These are phyloP conservation scores for Handroanthus guayacan DNA, from an alignment of 257 asterid species.

Conservation along the genomic window DNA sequence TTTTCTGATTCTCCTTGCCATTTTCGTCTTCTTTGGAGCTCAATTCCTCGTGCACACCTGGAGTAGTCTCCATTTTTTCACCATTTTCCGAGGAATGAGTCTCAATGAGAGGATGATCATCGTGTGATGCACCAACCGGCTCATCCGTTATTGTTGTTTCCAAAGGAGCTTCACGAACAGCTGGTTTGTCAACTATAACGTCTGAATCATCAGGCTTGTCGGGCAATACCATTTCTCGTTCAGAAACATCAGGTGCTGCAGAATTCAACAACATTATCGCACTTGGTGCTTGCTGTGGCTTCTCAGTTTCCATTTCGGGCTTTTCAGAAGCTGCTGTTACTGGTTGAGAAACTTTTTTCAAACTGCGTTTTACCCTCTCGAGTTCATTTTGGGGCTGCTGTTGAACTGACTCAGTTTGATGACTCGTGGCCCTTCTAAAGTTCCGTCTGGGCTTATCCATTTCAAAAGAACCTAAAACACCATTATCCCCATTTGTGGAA, in stretches of 20 bases:
- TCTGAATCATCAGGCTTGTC: conserved; percentile 24
- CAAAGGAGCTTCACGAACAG: conserved; percentile 28
- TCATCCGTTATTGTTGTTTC: conserved; percentile 33
- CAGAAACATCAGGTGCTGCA: conserved; percentile 46
- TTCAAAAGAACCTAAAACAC: conserved; percentile 44
- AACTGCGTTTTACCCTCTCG: conserved; percentile 48
- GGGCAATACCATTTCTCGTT: conserved; percentile 33
- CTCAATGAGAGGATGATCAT: conserved; percentile 41
- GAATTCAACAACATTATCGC: conserved; percentile 31
- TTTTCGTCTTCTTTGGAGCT: conserved; percentile 46
- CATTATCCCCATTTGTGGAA: conserved; percentile 47
- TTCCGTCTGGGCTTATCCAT: conserved; percentile 51
- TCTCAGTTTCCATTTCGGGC: conserved; percentile 52
- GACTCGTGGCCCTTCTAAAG: conserved; percentile 44
- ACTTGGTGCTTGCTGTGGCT: conserved; percentile 37
- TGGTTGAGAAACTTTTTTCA: conserved; percentile 53
- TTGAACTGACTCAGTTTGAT: conserved; percentile 50
- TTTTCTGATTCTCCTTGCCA: conserved; percentile 55
- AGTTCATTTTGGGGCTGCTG: conserved; percentile 57
- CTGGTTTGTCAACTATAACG: conserved; percentile 36
- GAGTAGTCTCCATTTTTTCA: conserved; percentile 36
- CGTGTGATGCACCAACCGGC: conserved; percentile 33
- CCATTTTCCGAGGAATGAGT: conserved; percentile 41
- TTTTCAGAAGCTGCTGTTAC: conserved; percentile 44
- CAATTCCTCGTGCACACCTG: conserved; percentile 40